Evolutionary conservation across 164 flowering plant species (phyloP).

Genomic region (Dillenia turbinata): DNA sequence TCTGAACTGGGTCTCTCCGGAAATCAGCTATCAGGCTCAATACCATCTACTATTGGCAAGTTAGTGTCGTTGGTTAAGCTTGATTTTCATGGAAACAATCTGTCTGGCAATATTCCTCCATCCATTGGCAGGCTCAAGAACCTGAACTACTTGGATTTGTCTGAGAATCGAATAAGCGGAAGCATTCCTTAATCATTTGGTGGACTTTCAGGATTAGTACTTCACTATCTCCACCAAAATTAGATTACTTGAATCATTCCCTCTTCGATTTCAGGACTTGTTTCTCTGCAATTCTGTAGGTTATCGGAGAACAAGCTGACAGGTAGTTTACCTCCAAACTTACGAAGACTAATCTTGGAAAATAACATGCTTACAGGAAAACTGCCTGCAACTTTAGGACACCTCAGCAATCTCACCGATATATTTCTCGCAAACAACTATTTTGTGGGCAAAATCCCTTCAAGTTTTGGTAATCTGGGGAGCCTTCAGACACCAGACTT

Average conservation of each 20-base stretch:
- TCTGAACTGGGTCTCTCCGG: slow-evolving; percentile 40
- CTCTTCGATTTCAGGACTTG: slow-evolving; percentile 29
- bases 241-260: slow-evolving; percentile 51
- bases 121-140: slow-evolving; percentile 39
- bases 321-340: slow-evolving; percentile 37
- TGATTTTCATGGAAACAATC: slow-evolving; percentile 36
- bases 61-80: slow-evolving; percentile 25
- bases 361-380: slow-evolving; percentile 54
- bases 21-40: slow-evolving; percentile 39
- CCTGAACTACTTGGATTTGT: slow-evolving; percentile 40
- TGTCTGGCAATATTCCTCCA: slow-evolving; percentile 45
- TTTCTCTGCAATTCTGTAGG: slow-evolving; percentile 28
- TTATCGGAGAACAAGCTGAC: slow-evolving; percentile 50
- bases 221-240: slow-evolving; percentile 44
- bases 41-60: slow-evolving; percentile 42
- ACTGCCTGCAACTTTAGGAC: slow-evolving; percentile 48
- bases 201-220: slow-evolving; percentile 22
- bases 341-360: slow-evolving; percentile 44
- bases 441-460: slow-evolving; percentile 53
- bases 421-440: slow-evolving; percentile 46
- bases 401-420: slow-evolving; percentile 34
- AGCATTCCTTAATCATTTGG: slow-evolving; percentile 50
- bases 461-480: slow-evolving; percentile 40
- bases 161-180: slow-evolving; percentile 45
- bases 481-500: slow-evolving; percentile 47